Base-by-base conservation (phyloP, 2,329 filamentous ascomycete species). In the Periconia digitata region DNA sequence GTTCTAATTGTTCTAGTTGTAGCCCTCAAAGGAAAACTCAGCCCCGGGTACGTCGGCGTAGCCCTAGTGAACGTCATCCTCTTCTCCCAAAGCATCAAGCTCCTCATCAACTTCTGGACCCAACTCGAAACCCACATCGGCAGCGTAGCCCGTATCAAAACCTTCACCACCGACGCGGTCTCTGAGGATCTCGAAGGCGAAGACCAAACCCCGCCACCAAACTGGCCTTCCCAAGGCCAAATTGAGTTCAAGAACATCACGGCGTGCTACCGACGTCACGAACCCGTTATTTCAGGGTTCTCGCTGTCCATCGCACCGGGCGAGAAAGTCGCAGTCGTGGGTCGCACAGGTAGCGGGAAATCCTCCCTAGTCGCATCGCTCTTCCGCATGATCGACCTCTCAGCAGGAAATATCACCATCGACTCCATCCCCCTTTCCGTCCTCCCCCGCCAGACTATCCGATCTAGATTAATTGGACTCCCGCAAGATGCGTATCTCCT, bases 111-210 rank as follows among this genome's bases (percentile, higher is more conserved):
- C 0, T 76, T 73, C 39, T 85, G 81, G 80, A 84, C 81, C 0
- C 73, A 74, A 36, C 67, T 85, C 15, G 82, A 85, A 54, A 84
- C 80, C 0, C 75, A 77, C 32, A 76, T 85, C 38, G 82, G 82
- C 7, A 80, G 80, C 8, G 74, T 85, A 8, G 72, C 76, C 4
- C 73, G 82, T 18, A 73, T 84, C 51, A 80, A 79, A 59, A 72
- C 74, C n/a, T 83, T 83, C 51, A 73, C 72, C 1, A 69, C 72
- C 6, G 72, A 69, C 23, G 73, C 75, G 1, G 58, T 71, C 8
- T 71, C 69, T 1, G 79, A 81, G 54, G 70, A 80, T 40, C 63
- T 81, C 17, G 81, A 85, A 37, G 82, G 76, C 2, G 78, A 82
- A 53, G 65, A 72, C 35, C 58, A 64, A 12, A 55, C 59, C 3